phyloP scores from a whole-genome alignment of 345 rosid species.

The Euphorbia lathyris region DNA sequence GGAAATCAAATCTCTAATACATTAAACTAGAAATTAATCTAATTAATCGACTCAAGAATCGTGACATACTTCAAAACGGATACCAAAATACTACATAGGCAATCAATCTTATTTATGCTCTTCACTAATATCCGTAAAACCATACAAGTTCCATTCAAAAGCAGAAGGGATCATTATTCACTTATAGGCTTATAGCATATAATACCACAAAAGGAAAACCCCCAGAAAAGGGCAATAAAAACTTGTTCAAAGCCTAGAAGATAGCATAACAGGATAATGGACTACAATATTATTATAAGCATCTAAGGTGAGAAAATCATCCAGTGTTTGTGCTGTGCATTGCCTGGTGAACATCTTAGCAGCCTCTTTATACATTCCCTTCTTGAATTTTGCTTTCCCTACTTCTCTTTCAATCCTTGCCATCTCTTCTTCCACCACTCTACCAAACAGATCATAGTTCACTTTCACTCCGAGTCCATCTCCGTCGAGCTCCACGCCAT shows the following conservation, averaged over 20 bases:
- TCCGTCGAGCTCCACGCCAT: constrained; percentile 71
- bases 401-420: constrained; percentile 75
- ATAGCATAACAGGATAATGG: constrained; percentile 49
- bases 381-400: constrained; percentile 72
- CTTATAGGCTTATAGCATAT: not conserved
- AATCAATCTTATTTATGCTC: no score
- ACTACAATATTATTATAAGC: constrained; percentile 64
- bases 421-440: constrained; percentile 91
- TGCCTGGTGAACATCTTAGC: constrained; percentile 67
- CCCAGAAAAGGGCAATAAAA: not conserved
- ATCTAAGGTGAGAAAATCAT: constrained; percentile 82
- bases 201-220: not conserved
- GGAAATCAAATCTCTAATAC: no score
- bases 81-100: no score
- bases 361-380: constrained; percentile 76
- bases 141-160: not conserved
- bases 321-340: constrained; percentile 55
- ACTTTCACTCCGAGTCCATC: constrained; percentile 72
- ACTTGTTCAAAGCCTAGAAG: constrained; percentile 47
- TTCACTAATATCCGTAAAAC: no score
- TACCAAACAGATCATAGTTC: constrained; percentile 58
- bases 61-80: no score
- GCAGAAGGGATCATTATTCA: not conserved
- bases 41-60: no score
- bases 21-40: no score